Evolutionary conservation across 495 filamentous ascomycete genomes (phyloP), one percentile per base, ranked within the genome.

Genomic region (Cercophora samala): DNA sequence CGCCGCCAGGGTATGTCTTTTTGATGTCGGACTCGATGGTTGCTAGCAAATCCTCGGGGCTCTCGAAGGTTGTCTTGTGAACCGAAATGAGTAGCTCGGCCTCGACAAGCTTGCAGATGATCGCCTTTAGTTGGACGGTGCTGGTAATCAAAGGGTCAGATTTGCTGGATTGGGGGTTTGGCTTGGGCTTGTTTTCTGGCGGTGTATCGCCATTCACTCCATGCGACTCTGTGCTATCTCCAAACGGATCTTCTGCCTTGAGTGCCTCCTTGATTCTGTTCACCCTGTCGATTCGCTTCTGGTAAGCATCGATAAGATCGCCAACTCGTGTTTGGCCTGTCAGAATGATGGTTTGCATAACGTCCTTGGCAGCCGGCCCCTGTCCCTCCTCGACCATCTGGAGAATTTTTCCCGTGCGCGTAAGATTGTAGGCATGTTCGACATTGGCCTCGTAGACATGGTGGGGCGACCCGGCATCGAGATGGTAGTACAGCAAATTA

Each of bases 401-500:
- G 25, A 95, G 77, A n/a, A 95, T 91, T 75, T 93, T 93, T 6
- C 92, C 93, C 21, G 86, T 85, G 26, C 94, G 90, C 19, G 91
- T 79, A 46, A 98, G 83, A 67, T 86, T 86, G 74, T 98, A 97
- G 60, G 91, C 88, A 25, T 89, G 82, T 59, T 85, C 79, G 71
- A 85, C 77, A 64, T 95, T 89, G 24, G 91, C 89, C 70, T 96
- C 90, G 78, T 97, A 98, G 73, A 87, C 86, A 24, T 91, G 90
- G 42, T 82, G 73, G 25, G 82, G 84, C 64, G 87, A 83, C 63
- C 89, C 85, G 52, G 80, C 70, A 52, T 91, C 86, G 64, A 86
- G 84, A 69, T 88, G 85, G 76, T 93, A 89, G 73, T 88, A 90
- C 13, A 96, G 84, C 19, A 99, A 85, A 68, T 93, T 91, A 70